These are phyloP conservation scores for Lactarius deliciosus DNA, from an alignment of 768 basidiomycete species.

Conservation along the genomic window DNA sequence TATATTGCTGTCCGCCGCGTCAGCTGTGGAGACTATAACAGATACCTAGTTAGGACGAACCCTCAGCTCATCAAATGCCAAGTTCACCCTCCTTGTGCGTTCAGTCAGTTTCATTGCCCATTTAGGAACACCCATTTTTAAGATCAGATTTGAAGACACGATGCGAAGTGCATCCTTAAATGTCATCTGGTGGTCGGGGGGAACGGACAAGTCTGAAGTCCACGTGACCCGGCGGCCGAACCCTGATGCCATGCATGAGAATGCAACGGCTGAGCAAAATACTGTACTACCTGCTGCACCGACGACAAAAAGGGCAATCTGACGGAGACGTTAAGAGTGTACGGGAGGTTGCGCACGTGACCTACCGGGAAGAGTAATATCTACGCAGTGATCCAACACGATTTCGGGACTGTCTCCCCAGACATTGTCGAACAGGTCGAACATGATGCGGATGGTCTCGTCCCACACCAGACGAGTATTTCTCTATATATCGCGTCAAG, in stretches of 20 bases:
- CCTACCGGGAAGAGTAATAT: constrained; percentile 56
- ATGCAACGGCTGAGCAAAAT: background rate
- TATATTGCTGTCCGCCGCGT: constrained; percentile 29
- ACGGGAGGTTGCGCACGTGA: background rate
- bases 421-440: constrained; percentile 40
- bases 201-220: constrained; percentile 43
- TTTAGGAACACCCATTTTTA: constrained; percentile 42
- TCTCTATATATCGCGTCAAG: constrained; percentile 27
- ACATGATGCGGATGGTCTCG: constrained; percentile 37
- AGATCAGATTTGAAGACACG: constrained; percentile 41
- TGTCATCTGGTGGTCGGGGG: constrained; percentile 46
- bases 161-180: constrained; percentile 51
- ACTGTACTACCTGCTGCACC: constrained; percentile 45
- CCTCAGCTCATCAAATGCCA: constrained; percentile 46
- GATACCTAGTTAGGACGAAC: constrained; percentile 32
- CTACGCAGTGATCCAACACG: constrained; percentile 46
- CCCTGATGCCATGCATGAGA: constrained; percentile 29
- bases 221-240: constrained; percentile 54
- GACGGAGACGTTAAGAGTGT: background rate
- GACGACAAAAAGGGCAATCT: constrained; percentile 59
- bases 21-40: no score
- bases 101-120: constrained; percentile 42
- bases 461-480: constrained; percentile 44
- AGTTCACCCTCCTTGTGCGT: constrained; percentile 35
- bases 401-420: constrained; percentile 48